phyloP scores from a whole-genome alignment of 768 basidiomycete species.

The Lactifluus echinatus region DNA sequence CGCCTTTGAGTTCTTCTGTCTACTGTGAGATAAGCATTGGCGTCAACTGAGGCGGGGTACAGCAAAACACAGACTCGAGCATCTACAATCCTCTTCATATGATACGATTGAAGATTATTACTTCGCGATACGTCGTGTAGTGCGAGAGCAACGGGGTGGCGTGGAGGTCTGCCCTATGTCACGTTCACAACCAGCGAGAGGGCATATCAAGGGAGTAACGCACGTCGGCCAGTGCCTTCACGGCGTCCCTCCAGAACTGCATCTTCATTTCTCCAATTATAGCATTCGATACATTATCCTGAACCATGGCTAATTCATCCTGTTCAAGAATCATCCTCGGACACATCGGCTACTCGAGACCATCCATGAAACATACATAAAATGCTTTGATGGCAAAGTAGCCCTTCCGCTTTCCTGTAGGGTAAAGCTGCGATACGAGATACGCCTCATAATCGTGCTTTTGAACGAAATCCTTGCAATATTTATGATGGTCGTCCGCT shows the following conservation, averaged over 20 bases:
- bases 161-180: constrained; percentile 61
- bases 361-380: constrained; percentile 54
- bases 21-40: constrained; percentile 22
- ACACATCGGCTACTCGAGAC: neutral
- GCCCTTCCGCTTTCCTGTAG: constrained; percentile 50
- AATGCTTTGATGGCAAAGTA: constrained; percentile 80
- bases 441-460: constrained; percentile 80
- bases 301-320: constrained; percentile 71
- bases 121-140: constrained; percentile 46
- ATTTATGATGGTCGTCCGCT: constrained; percentile 39
- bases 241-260: constrained; percentile 81
- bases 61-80: constrained; percentile 52
- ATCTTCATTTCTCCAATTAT: constrained; percentile 76
- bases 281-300: constrained; percentile 65
- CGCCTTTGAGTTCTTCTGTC: constrained; percentile 59
- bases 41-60: neutral
- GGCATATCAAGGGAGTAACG: constrained; percentile 21
- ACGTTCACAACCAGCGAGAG: constrained; percentile 19
- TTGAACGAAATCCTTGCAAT: constrained; percentile 64
- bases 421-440: constrained; percentile 62
- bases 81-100: constrained; percentile 76
- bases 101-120: constrained; percentile 55
- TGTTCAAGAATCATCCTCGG: constrained; percentile 24
- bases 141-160: constrained; percentile 74
- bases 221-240: constrained; percentile 61